A percentile compares a stretch with the other conserved stretches of the same genome.
Evolutionary conservation across 768 basidiomycete genomes (phyloP).

Genomic region (Lentinula aciculospora): DNA sequence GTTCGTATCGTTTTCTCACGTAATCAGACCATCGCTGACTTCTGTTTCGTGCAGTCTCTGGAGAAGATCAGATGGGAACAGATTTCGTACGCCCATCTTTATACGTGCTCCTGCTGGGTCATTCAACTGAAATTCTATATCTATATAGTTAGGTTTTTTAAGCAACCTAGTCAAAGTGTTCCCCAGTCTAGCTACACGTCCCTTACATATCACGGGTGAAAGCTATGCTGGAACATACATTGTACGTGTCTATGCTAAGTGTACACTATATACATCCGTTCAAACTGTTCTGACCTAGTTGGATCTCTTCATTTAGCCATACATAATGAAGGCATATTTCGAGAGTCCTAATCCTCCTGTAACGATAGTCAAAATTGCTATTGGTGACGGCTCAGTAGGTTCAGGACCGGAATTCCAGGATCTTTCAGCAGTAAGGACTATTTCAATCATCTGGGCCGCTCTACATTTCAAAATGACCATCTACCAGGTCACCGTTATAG

Average conservation of each 20-base stretch:
- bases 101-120: not conserved
- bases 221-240: conserved; percentile 75
- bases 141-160: conserved; percentile 61
- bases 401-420: conserved; percentile 45
- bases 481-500: conserved; percentile 46
- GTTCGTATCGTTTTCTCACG: not conserved
- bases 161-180: conserved; percentile 70
- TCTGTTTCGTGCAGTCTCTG: conserved; percentile 31
- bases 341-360: conserved; percentile 59
- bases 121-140: not conserved
- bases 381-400: conserved; percentile 63
- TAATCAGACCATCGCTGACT: not conserved
- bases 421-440: conserved; percentile 45
- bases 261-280: conserved; percentile 16
- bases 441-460: no score
- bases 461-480: no score
- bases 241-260: no score
- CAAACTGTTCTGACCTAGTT: not conserved
- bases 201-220: conserved; percentile 66
- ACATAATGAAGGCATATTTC: conserved; percentile 72
- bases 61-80: conserved; percentile 61
- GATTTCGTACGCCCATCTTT: conserved; percentile 39
- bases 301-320: conserved; percentile 41
- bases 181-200: conserved; percentile 60
- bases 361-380: conserved; percentile 59